Evolutionary conservation across 805 yeast genomes (phyloP).

Genomic region (Candida loeiensis): DNA sequence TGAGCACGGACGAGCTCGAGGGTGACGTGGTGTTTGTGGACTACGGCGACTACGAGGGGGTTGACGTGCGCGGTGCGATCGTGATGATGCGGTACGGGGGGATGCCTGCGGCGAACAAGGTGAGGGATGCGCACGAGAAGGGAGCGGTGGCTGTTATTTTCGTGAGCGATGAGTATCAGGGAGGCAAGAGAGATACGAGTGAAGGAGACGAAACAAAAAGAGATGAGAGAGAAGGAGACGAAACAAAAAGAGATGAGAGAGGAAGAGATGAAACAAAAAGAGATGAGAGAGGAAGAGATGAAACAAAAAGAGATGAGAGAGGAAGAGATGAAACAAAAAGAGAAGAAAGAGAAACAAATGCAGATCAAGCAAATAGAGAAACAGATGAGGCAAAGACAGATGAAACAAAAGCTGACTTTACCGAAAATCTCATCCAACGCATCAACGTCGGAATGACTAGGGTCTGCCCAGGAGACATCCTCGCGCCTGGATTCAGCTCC

Average conservation of each 20-base stretch:
- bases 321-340: neutral
- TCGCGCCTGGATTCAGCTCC: conserved; percentile 73
- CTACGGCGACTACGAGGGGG: conserved; percentile 60
- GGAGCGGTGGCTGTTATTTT: conserved; percentile 70
- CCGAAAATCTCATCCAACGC: conserved; percentile 41
- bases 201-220: conserved; percentile 3
- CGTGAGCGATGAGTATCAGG: conserved; percentile 44
- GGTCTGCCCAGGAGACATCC: conserved; percentile 69
- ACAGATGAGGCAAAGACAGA: conserved; percentile 9
- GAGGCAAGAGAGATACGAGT: conserved; percentile 15
- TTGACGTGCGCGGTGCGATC: conserved; percentile 48
- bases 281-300: conserved; percentile 1
- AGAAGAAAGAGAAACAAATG: conserved; percentile 7
- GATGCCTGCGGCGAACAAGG: conserved; percentile 36
- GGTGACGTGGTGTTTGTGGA: conserved; percentile 61
- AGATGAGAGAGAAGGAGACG: conserved; percentile 7
- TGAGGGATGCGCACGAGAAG: conserved; percentile 46
- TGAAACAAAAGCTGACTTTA: conserved; percentile 8
- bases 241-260: neutral
- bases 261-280: conserved; percentile 11
- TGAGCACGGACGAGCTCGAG: conserved; percentile 49
- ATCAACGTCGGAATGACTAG: conserved; percentile 58
- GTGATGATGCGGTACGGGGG: conserved; percentile 59
- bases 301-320: conserved; percentile 7
- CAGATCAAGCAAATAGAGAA: too few relatives aligned